Percentiles rank a stretch among this genome's conserved stretches.
Evolutionary conservation across 352 stramenopile genomes (phyloP).

Genomic region (Phytopythium boreale): DNA sequence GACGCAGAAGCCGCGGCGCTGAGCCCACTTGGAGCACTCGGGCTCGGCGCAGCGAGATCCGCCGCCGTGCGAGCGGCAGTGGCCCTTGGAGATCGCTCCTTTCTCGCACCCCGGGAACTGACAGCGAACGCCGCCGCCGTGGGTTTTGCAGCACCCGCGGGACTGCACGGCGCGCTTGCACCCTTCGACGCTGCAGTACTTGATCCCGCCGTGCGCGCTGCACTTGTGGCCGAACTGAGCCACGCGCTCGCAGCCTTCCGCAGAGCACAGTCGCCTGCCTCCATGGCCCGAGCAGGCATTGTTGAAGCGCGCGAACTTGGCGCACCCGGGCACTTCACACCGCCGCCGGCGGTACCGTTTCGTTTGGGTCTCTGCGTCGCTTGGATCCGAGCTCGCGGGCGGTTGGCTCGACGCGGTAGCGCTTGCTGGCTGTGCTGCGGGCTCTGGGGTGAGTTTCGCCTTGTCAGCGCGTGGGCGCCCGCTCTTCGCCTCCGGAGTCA

Average conservation of each 20-base stretch:
- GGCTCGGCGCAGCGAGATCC: slow-evolving; percentile 69
- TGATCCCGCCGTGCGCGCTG: slow-evolving; percentile 72
- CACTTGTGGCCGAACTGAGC: slow-evolving; percentile 83
- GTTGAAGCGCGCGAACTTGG: slow-evolving; percentile 81
- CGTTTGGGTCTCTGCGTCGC: slow-evolving; percentile 6
- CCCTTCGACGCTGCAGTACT: slow-evolving; percentile 65
- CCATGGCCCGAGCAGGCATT: slow-evolving; percentile 73
- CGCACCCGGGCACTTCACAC: slow-evolving; percentile 61
- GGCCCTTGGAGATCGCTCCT: slow-evolving; percentile 81
- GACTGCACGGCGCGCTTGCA: slow-evolving; percentile 79
- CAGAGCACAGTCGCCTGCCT: slow-evolving; percentile 65
- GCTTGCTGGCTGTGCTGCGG: background rate
- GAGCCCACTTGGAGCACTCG: slow-evolving; percentile 71
- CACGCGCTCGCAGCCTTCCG: slow-evolving; percentile 61
- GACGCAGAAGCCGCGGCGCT: slow-evolving; percentile 71
- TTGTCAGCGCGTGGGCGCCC: background rate
- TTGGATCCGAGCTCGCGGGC: background rate
- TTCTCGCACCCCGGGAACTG: slow-evolving; percentile 75
- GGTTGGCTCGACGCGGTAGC: background rate
- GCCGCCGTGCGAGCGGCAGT: slow-evolving; percentile 81
- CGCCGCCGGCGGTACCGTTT: slow-evolving; percentile 66
- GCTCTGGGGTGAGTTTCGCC: background rate
- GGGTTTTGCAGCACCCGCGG: slow-evolving; percentile 83
- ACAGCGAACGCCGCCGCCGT: slow-evolving; percentile 84
- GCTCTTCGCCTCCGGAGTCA: background rate